Base-by-base conservation (phyloP, 2,329 filamentous ascomycete genomes). In the Corynespora cassiicola region DNA sequence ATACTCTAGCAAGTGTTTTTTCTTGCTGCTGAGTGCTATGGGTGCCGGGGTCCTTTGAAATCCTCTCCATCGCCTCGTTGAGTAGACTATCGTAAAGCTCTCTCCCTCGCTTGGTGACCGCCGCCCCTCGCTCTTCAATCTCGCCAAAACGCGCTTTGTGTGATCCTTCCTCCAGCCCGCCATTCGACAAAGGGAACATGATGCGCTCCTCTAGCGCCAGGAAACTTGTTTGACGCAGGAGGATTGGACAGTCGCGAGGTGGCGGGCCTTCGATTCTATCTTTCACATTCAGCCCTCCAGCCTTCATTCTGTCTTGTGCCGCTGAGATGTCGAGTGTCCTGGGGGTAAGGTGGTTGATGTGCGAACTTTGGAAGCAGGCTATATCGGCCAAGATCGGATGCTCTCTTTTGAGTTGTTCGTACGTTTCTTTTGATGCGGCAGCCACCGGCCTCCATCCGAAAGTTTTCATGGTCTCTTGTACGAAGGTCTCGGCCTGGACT, bases 261-360 rank as follows among this genome's bases (percentile, higher is more conserved):
- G 77, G 77, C 0, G 78, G 77, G 0, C 78, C 78, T 41, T 81
- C 78, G 12, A 81, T 77, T 1, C 69, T 60, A 1, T 74, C 69
- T 43, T 81, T 81, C 1, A 67, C 71, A 1, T 66, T 52, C 37
- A 81, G 63, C 0, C 71, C 71, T 2, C 54, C 52, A 1, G 47
- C 39, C 0, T 56, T 31, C 77, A 81, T 80, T 3, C 50, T 46
- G 2, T 47, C 29, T 36, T 79, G 75, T 1, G 70, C 74, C 0
- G 64, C 50, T 7, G 70, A 63, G 17, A 80, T 80, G 36, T 79
- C 71, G 3, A 79, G 58, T 0, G 75, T 76, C 2, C 75, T 65
- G 0, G 77, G 77, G 0, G 77, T 79, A 2, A 80, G 67, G 36
- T 80, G 77, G 42, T 80, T 80, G 50, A 80, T 76, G 45, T 80